Base-by-base conservation (phyloP, 1,284 basidiomycete genomes). In the Sporisorium reilianum region DNA sequence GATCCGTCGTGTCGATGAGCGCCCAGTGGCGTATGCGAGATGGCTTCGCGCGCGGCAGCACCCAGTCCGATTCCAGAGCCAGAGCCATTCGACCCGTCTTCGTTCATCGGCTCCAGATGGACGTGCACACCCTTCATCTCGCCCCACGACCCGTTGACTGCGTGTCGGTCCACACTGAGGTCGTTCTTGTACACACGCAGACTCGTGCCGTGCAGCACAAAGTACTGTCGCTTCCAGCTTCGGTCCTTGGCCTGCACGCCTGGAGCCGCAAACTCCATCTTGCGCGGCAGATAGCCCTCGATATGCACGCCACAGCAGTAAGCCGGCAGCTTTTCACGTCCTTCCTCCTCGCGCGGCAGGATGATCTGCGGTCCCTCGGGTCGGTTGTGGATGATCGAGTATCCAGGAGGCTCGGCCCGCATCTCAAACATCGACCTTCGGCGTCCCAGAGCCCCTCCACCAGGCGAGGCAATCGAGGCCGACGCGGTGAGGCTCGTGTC, bases 291-390 rank as follows among this genome's bases (percentile, higher is more conserved):
- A 67, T 91, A 89, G 2, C 92, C 93, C 53, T 90, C 89, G 75
- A 99, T 90, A 84, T 94, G 91, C 16, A 98, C 90, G n/a, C 87
- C 86, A 86, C 97, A 98, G 75, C 88, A 89, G 85, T 99, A 99
- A 2, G 79, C 45, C 0, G 97, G 96, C 3, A 99, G 88, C 44
- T 85, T 86, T 86, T 99, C 96, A 41, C 80, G 86, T 22, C 93
- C 96, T 82, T 97, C 95, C 51, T 80, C 79, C 55, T 80, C 79
- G 9, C 79, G 62, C 12, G 79, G 79, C 52, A 71, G 48, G 49
- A 80, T 80, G 36, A 75, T 58, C 57, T 80, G 77, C 14, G 68
- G 69, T 0, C 80, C 80, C 28, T 82, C 79, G 5, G 79, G 79
- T 34, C 80, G 72, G n/a, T 68, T 44, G 54, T 79, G 79, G 28